Base-by-base conservation (phyloP, 495 filamentous ascomycete genomes). In the Penicillium odoratum region DNA sequence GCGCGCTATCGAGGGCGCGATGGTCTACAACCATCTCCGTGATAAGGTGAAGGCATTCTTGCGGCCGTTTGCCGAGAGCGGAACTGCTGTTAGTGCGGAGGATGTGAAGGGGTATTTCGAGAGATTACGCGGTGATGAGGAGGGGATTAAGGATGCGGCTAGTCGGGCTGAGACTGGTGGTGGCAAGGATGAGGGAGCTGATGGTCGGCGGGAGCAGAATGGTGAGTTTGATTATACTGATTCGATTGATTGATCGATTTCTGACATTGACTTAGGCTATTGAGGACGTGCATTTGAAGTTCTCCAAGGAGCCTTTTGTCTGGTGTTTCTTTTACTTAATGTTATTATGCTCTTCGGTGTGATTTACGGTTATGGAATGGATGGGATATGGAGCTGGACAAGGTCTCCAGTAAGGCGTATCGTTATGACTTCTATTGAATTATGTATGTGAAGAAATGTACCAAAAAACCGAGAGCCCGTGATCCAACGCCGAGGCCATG, bases 81-180 rank as follows among this genome's bases (percentile, higher is more conserved):
- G 92, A 1, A 74, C 88, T 71, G 83, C 87, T 3, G 92, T 98
- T 11, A 85, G 88, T 0, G 93, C 92, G 5, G 94, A 98, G 70
- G 92, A 98, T 76, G 92, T 98, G 68, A 97, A 96, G 74, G 85
- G 78, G 9, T 96, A 97, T 74, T 98, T 98, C 81, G 94, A 92
- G 54, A 92, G 91, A 72, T 69, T 98, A 60, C 81, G 94, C 57
- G 94, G 93, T 48, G 94, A 97, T 77, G 89, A 90, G 25, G 69
- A 78, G 50, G 83, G 68, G 6, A 82, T 86, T 38, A 65, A 65
- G 53, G 77, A 78, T 63, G 78, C 76, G 26, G 74, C 73, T 15
- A 68, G 69, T 11, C 67, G 70, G 33, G 69, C 73, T 7, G 73
- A 69, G 60, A 52, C 63, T 42, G 58, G 53, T 15, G 51, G 55